Conservation (phyloP, 225 moss, liverwort and hornwort genomes). For the Pseudoscleropodium purum region DNA sequence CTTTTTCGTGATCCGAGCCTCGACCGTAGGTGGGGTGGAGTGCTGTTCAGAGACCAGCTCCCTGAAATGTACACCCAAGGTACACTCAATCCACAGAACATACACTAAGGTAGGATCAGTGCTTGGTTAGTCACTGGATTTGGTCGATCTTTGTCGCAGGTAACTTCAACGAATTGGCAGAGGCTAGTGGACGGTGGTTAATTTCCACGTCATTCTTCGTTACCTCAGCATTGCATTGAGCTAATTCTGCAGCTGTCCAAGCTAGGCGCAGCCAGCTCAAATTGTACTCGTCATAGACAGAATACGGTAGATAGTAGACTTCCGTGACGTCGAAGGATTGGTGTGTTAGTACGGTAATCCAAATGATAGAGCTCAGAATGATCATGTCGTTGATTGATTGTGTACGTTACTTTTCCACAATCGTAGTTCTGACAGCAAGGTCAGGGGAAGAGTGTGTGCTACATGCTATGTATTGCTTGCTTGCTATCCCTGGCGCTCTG, state of each 20-base stretch:
- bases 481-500: not conserved
- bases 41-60: no score
- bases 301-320: not conserved
- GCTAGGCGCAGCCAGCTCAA: not conserved
- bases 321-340: not conserved
- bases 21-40: not conserved
- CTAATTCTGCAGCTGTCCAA: not conserved
- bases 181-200: not conserved
- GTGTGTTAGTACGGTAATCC: not conserved
- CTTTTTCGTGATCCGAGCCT: not conserved
- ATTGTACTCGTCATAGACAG: not conserved
- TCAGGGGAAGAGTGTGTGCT: not conserved
- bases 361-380: not conserved
- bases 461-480: not conserved
- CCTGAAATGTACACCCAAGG: not conserved
- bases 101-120: not conserved
- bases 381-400: not conserved
- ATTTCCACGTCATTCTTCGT: not conserved
- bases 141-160: not conserved
- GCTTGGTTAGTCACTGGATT: not conserved
- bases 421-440: not conserved
- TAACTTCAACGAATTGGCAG: not conserved
- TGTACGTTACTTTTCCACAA: not conserved
- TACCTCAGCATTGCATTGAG: not conserved
- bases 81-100: not conserved